phyloP scores from a whole-genome alignment of 305 asterid species.

The Rubia tinctorum region DNA sequence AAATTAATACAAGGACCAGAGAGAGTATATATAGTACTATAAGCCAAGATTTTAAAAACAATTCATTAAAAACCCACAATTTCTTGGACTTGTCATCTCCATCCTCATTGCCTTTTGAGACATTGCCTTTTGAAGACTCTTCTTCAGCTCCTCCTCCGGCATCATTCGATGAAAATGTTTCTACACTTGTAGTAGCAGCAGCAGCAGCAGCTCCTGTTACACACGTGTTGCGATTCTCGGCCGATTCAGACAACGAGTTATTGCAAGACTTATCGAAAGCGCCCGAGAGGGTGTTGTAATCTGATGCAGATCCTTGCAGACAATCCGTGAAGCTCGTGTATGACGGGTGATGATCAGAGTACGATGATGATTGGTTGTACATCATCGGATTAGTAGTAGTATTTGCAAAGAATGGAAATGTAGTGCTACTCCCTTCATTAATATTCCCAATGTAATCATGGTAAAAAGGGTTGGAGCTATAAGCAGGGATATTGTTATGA shows the following conservation, averaged over 20 bases:
- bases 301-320: constrained; percentile 40
- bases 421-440: constrained; percentile 13
- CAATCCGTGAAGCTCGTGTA: constrained; percentile 41
- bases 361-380: constrained; percentile 14
- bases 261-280: constrained; percentile 36
- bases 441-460: constrained; percentile 34
- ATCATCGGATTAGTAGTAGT: constrained; percentile 21
- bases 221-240: constrained; percentile 24
- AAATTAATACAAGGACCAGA: no score
- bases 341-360: constrained; percentile 18
- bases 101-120: constrained; percentile 34
- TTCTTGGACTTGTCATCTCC: constrained; percentile 55
- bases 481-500: constrained; percentile 25
- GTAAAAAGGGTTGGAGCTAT: constrained; percentile 21
- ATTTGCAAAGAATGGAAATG: constrained; percentile 22
- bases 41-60: not conserved
- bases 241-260: constrained; percentile 26
- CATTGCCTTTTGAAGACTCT: constrained; percentile 52
- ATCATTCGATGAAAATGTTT: constrained; percentile 55
- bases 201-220: constrained; percentile 21
- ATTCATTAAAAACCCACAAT: constrained; percentile 39
- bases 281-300: constrained; percentile 43
- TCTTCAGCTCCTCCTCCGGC: constrained; percentile 58
- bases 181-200: constrained; percentile 15
- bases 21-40: no score